phyloP scores from a whole-genome alignment of 2,329 filamentous ascomycete species.

The Falciphora oryzae region DNA sequence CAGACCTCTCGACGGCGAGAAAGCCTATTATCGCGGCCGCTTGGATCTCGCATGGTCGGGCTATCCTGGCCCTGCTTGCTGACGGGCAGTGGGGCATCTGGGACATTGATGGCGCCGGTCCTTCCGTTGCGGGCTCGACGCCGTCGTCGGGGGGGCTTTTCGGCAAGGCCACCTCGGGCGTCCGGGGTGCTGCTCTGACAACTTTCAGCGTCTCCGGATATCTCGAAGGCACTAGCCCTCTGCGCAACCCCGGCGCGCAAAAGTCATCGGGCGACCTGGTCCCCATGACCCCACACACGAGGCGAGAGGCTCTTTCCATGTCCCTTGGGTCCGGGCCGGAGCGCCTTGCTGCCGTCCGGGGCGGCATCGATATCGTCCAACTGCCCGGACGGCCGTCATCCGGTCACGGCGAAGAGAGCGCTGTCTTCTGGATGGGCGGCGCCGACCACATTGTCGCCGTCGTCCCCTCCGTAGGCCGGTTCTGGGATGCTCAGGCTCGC shows the following conservation, averaged over 20 bases:
- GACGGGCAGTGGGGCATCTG: conserved; percentile 65
- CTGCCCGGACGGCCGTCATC: conserved; percentile 36
- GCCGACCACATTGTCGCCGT: conserved; percentile 49
- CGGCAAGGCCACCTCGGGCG: conserved; percentile 43
- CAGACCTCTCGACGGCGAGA: conserved; percentile 34
- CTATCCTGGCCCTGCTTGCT: conserved; percentile 51
- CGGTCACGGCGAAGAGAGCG: conserved; percentile 44
- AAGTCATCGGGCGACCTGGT: conserved; percentile 46
- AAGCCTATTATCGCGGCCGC: conserved; percentile 58
- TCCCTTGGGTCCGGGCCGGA: conserved; percentile 40
- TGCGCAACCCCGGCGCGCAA: conserved; percentile 39
- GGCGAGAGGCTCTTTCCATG: conserved; percentile 45
- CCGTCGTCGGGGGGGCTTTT: conserved; percentile 31
- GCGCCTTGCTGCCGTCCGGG: conserved; percentile 44
- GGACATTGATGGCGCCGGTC: conserved; percentile 56
- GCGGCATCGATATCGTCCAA: conserved; percentile 45
- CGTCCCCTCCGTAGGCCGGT: conserved; percentile 48
- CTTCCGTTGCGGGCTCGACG: conserved; percentile 23
- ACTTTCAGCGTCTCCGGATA: conserved; percentile 53
- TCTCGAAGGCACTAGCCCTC: conserved; percentile 52
- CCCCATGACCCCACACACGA: conserved; percentile 59
- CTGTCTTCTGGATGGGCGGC: conserved; percentile 52
- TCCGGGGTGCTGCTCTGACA: conserved; percentile 53
- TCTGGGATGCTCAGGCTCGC: conserved; percentile 55
- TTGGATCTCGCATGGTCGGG: conserved; percentile 56